A percentile compares a stretch with the other conserved stretches of the same genome.
These are phyloP conservation scores for Venturiaceae sp. DNA, from an alignment of 2,329 filamentous ascomycete genomes.

Conservation along the genomic window DNA sequence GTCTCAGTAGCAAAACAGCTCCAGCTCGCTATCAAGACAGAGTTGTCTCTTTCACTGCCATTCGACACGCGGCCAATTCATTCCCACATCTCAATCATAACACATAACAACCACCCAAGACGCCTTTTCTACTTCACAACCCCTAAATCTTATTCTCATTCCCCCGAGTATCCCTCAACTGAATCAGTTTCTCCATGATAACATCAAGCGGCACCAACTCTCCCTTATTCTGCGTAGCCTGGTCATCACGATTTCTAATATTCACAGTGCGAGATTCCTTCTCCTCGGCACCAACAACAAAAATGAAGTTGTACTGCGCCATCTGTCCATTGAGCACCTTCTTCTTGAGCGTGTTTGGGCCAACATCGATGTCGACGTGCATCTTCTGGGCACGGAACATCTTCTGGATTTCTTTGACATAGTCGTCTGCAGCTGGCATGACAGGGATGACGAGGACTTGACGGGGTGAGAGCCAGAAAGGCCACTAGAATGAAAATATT, in stretches of 20 bases:
- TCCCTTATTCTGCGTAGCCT: constrained; percentile 51
- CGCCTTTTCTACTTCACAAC: neutral
- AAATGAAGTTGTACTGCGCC: constrained; percentile 76
- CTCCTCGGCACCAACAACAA: constrained; percentile 57
- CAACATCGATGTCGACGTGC: constrained; percentile 61
- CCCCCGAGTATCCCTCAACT: constrained; percentile 25
- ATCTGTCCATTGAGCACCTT: constrained; percentile 79
- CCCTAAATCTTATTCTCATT: constrained; percentile 2
- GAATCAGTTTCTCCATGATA: constrained; percentile 42
- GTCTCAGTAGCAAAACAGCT: no score
- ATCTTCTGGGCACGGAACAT: constrained; percentile 59
- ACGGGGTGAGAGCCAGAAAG: constrained; percentile 78
- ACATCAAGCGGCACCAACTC: constrained; percentile 52
- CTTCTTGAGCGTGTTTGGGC: constrained; percentile 77
- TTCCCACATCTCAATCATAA: neutral
- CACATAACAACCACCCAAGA: neutral
- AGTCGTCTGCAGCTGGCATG: constrained; percentile 60
- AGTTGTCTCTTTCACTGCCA: no score
- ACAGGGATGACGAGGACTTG: constrained; percentile 74
- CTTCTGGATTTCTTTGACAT: constrained; percentile 61
- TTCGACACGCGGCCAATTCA: no score
- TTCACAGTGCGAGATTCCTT: constrained; percentile 50
- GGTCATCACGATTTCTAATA: constrained; percentile 55
- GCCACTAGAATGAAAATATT: constrained; percentile 44
- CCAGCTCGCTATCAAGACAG: no score